phyloP scores from a whole-genome alignment of 2,329 filamentous ascomycete species.

The Xylariaceae sp. region DNA sequence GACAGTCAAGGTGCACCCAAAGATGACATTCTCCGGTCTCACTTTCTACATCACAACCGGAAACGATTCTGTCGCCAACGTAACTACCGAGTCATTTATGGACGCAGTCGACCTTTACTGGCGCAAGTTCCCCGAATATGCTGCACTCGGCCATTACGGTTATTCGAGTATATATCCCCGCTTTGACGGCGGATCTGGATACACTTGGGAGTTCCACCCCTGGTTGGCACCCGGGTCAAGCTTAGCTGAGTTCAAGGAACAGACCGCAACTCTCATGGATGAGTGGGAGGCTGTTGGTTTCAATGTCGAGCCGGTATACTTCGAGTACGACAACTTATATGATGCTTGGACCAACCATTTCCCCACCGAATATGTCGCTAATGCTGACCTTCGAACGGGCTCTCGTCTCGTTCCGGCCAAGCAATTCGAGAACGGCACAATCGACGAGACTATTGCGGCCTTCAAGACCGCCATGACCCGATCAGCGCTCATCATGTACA shows the following conservation, averaged over 20 bases:
- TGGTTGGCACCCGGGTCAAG: slow-evolving; percentile 37
- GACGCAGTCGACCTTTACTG: slow-evolving; percentile 32
- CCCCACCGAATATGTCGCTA: slow-evolving; percentile 35
- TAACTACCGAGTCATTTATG: slow-evolving; percentile 25
- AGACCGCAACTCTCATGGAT: slow-evolving; percentile 31
- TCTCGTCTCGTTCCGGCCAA: slow-evolving; percentile 41
- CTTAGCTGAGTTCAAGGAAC: slow-evolving; percentile 31
- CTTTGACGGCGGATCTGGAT: slow-evolving; percentile 16
- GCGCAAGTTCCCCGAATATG: slow-evolving; percentile 29
- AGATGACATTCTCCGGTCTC: slow-evolving; percentile 35
- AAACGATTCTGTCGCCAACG: slow-evolving; percentile 23
- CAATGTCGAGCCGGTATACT: slow-evolving; percentile 9
- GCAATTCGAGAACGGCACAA: slow-evolving; percentile 34
- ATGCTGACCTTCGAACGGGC: slow-evolving; percentile 30
- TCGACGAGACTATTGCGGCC: slow-evolving; percentile 6
- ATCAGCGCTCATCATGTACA: slow-evolving; percentile 32
- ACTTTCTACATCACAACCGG: slow-evolving; percentile 27
- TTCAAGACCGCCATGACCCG: slow-evolving; percentile 11
- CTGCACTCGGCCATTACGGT: slow-evolving; percentile 27
- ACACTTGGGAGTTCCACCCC: slow-evolving; percentile 21
- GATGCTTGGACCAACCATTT: slow-evolving; percentile 35
- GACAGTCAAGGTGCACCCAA: slow-evolving; percentile 35
- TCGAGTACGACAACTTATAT: slow-evolving; percentile 31
- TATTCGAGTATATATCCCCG: slow-evolving; percentile 19
- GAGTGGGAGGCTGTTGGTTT: slow-evolving; percentile 14